These are phyloP conservation scores for Adansonia digitata DNA, from an alignment of 345 rosid species.

Conservation along the genomic window DNA sequence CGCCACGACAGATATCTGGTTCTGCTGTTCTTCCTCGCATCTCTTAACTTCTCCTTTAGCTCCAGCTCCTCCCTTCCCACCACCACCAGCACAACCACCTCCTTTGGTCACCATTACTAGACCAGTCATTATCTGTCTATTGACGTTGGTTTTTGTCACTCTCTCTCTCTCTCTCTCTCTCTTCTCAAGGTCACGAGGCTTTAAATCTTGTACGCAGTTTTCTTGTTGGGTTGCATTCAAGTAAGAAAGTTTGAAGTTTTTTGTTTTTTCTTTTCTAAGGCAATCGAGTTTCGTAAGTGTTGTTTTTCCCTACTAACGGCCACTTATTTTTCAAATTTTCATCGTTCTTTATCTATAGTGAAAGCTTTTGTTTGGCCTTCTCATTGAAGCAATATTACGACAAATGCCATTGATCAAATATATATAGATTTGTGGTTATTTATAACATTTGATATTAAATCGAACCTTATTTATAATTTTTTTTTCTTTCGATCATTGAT, in stretches of 20 bases:
- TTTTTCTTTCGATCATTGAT: no score
- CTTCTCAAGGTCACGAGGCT: constrained; percentile 1
- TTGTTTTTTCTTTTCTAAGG: not conserved
- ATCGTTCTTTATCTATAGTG: constrained; percentile 2
- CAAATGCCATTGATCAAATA: constrained; percentile 1
- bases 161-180: constrained; percentile 12
- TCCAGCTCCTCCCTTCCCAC: constrained; percentile 34
- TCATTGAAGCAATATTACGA: constrained; percentile 8
- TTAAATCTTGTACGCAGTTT: not conserved
- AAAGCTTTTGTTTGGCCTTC: not conserved
- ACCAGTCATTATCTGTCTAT: constrained; percentile 60
- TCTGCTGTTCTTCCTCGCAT: constrained; percentile 60
- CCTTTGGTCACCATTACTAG: constrained; percentile 77
- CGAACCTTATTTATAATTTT: no score
- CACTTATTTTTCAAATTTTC: constrained; percentile 64
- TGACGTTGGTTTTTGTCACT: not conserved
- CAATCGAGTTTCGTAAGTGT: constrained; percentile 9
- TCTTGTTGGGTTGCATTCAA: constrained; percentile 30
- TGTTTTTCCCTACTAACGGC: constrained; percentile 47
- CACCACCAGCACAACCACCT: constrained; percentile 67
- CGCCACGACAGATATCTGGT: constrained; percentile 60
- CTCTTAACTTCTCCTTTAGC: constrained; percentile 20
- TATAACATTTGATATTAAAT: no score
- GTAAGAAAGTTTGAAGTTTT: constrained; percentile 13
- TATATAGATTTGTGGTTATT: not conserved